These are phyloP conservation scores for Macadamia tetraphylla DNA, from an alignment of 164 flowering plant genomes.

Conservation along the genomic window DNA sequence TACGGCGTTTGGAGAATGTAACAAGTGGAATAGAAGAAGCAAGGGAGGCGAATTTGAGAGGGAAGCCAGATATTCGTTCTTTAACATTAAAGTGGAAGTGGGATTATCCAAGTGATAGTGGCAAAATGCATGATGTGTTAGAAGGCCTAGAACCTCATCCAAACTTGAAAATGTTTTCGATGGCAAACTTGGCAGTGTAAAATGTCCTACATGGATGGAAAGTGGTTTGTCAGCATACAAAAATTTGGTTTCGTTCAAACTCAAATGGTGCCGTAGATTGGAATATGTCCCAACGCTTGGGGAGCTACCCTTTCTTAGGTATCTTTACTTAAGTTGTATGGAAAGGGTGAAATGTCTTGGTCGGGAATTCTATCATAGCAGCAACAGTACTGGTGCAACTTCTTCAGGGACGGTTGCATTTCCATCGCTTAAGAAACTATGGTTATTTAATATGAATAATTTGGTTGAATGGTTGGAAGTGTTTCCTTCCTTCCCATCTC, in stretches of 20 bases:
- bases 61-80: not conserved
- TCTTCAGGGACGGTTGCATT: not conserved
- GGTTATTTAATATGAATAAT: not conserved
- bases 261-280: not conserved
- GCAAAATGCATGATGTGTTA: not conserved
- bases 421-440: slow-evolving; percentile 13
- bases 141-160: not conserved
- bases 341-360: slow-evolving; percentile 10
- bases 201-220: slow-evolving; percentile 11
- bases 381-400: not conserved
- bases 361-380: too few species aligned
- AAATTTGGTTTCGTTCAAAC: slow-evolving; percentile 2
- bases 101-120: too few species aligned
- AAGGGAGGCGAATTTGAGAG: not conserved
- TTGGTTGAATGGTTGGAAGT: slow-evolving; percentile 19
- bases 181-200: not conserved
- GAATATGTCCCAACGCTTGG: slow-evolving; percentile 18
- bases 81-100: not conserved
- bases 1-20: not conserved
- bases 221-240: too few species aligned
- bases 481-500: not conserved
- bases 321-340: slow-evolving; percentile 5
- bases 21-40: slow-evolving; percentile 6
- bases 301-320: slow-evolving; percentile 12
- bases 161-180: slow-evolving; percentile 5